A percentile compares a stretch with the other conserved stretches of the same genome.
Evolutionary conservation across 2,329 filamentous ascomycete species (phyloP).

Genomic region (Alternaria sp.): DNA sequence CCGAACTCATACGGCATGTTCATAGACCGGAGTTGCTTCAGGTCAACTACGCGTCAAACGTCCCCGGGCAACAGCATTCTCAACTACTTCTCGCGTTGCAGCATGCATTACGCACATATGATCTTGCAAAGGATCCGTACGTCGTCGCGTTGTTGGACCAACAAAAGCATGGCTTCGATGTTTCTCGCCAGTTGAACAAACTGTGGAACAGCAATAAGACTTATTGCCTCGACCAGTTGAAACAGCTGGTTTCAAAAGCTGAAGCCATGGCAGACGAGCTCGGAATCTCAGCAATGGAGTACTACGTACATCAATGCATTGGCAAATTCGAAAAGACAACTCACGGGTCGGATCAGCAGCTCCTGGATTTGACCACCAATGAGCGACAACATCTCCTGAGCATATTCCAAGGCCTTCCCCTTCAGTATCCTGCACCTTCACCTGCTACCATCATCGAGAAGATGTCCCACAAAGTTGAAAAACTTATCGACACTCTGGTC

Average conservation of each 20-base stretch:
- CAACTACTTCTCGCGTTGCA: conserved; percentile 24
- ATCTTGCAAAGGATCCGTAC: conserved; percentile 51
- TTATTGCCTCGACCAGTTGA: conserved; percentile 50
- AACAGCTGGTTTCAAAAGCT: conserved; percentile 40
- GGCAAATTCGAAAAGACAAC: conserved; percentile 27
- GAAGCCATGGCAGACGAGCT: conserved; percentile 46
- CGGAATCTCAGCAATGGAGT: conserved; percentile 46
- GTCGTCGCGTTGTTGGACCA: conserved; percentile 40
- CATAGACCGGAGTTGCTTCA: conserved; percentile 67
- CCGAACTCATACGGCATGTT: conserved; percentile 71
- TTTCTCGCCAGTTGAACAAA: conserved; percentile 31
- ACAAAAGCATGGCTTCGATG: conserved; percentile 28
- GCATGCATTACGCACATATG: conserved; percentile 28
- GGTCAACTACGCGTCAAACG: conserved; percentile 40
- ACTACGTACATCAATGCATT: conserved; percentile 50
- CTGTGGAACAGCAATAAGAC: conserved; percentile 43
- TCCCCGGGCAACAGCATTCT: neutral
- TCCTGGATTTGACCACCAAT: conserved; percentile 38
- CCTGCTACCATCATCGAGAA: conserved; percentile 19
- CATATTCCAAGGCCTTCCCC: conserved; percentile 25
- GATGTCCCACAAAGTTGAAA: conserved; percentile 46
- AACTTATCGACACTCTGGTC: conserved; percentile 46
- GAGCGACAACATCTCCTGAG: conserved; percentile 46
- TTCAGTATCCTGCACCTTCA: neutral
- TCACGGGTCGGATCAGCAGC: conserved; percentile 22